Evolutionary conservation across 192 early-diverging fungal species (phyloP), one percentile per base, ranked within the genome.

Genomic region (Coemansia guatemalensis): DNA sequence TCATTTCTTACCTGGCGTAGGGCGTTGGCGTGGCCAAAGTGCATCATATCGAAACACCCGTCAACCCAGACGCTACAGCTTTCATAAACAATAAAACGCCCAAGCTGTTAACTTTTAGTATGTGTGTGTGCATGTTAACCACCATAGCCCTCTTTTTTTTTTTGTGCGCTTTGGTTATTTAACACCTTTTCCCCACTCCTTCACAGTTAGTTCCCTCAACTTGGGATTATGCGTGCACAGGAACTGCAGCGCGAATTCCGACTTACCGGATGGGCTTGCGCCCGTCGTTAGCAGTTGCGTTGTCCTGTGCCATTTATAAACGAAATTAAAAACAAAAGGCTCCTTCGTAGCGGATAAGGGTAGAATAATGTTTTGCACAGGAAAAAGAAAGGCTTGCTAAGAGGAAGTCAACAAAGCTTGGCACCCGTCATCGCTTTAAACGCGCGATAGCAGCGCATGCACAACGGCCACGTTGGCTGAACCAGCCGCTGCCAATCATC

Each of bases 41-140:
- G 95, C 90, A 95, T 93, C 85, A 95, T 87, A 82, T 97, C 95
- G 71, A 95, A 97, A 80, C 95, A 97, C 39, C 95, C 95, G 65
- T 97, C 95, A 52, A 92, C 90, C 91, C 92, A 93, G 62, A 93
- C 65, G 11, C 78, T 80, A 80, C 54, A 57, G 12, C 39, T 22
- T 18, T 32, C 21, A 32, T 56, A 11, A 44, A 21, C 27, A 41
- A 29, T 2, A 53, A n/a, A 50, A 27, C 26, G 33, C 23, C 21
- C 39, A 44, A 44, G 39, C 39, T 44, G 39, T 44, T 44, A 44
- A 17, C 39, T 44, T 44, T 11, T 17, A 17, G 39, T n/a, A 48
- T 7, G 23, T 20, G 50, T 25, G 20, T 24, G 39, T 57, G 33
- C 44, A 47, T 54, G 12, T 8, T 44, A 25, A 30, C 60, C n/a